Base-by-base conservation (phyloP, 805 yeast genomes). In the Candida corydali region DNA sequence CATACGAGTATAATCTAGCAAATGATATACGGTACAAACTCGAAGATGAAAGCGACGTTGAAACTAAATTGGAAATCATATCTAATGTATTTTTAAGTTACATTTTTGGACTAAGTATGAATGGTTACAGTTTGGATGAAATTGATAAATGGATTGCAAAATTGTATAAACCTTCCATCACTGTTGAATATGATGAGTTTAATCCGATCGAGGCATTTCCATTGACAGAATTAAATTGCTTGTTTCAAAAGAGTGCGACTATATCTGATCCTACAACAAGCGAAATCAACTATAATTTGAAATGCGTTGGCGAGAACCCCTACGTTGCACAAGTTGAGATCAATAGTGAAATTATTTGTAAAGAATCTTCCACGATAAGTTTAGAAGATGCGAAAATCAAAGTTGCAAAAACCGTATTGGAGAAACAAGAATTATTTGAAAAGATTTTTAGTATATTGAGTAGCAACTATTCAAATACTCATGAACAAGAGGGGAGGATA, bases 1-100 rank as follows among this genome's bases (percentile, higher is more conserved):
- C 70, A 16, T 54, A 59, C 41, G 61, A 60, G 14, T 66, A 66
- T 44, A 57, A 58, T 34, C 47, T 66, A 34, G 47, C 55, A 1
- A 63, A 57, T n/a, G 34, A 51, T 4, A 50, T 54, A 39, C 44
- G 50, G 34, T 56, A 48, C 38, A 56, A 55, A 19, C 39, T 62
- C 8, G 52, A 65, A 1, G 35, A 38, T 8, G 54, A 51, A 14
- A 43, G 56, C 8, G 18, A 41, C 9, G 32, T 47, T 8, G 47
- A 50, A 4, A 53, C 47, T n/a, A 65, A 65, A 42, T 37, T 63
- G 22, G 24, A 37, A 14, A 39, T 61, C 1, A 50, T 64, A 23
- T 42, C 54, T 26, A 53, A 52, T 24, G 47, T 62, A 17, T 66
- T 65, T 36, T 47, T 59, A 30, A 61, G 65, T n/a, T 66, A 65